Base-by-base conservation (phyloP, 345 rosid species). In the Citrus medica region DNA sequence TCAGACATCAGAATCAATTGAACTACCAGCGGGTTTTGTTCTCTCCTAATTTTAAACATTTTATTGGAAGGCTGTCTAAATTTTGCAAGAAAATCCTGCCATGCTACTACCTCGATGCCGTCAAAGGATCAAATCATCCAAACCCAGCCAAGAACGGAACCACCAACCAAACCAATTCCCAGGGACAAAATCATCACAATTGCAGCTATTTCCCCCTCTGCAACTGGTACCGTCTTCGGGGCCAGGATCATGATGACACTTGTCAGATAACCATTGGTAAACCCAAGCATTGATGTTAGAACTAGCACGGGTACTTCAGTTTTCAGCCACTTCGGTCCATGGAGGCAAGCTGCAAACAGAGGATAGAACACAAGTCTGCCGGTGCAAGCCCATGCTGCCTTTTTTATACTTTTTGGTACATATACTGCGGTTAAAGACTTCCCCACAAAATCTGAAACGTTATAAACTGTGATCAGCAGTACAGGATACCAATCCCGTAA, bases 91-190 rank as follows among this genome's bases (percentile, higher is more conserved):
- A n/a, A 37, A 55, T 21, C 10, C 13, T 56, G 56, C 63, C 59
- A 21, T 2, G 22, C n/a, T n/a, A 35, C 76, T 28, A 35, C 73
- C 56, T 4, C 40, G 69, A 42, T 0, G 13, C 40, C 37, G 62
- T 46, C 55, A 51, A 72, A 67, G 32, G 74, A 9, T 87, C 72
- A 90, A 19, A 93, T 82, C 75, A 89, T 79, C 98, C 98, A 93
- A 83, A 93, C 82, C 98, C 99, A 95, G 24, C 99, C 90, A 74
- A 91, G 87, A 81, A 91, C 80, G 0, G 97, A 93, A 64, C 99
- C 98, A 74, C 89, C 48, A 42, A 90, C 93, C 84, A 95, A 85
- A 40, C 98, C 97, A 27, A 90, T 1, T 37, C 98, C 99, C 37
- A 93, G 89, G 80, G 86, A 91, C 80, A 92, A 89, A 60, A 88